Base-by-base conservation (phyloP, 257 asterid genomes). In the Fraxinus quadrangulata region DNA sequence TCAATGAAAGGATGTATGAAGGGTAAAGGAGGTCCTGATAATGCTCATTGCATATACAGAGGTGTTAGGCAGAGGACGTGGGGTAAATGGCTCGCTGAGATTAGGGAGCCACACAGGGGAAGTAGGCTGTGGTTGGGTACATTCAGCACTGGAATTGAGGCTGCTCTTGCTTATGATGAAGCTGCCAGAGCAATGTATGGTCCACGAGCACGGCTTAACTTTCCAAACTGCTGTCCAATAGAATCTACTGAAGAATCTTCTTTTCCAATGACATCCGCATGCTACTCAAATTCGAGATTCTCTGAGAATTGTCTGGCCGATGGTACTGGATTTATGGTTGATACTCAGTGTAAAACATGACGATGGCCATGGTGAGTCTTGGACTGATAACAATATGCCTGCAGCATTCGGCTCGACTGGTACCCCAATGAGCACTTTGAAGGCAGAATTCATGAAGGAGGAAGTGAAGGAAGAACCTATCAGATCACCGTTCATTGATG, bases 71-170 rank as follows among this genome's bases (percentile, higher is more conserved):
- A 85, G 54, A 75, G 88, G 75, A 85, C 78, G 3, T 85, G 88
- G 88, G 88, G 88, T 67, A 85, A 82, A 80, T 85, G 86, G 88
- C 86, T 85, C 21, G 82, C 86, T 47, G 88, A 85, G 75, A 85
- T 85, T 21, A 78, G 85, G 51, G 81, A 82, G 70, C 88, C 88
- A 0, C 65, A 85, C 12, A 72, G 83, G 47, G 88, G 88, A 26
- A 77, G 77, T 31, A 82, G 86, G 79, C 82, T 85, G 3, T 85
- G 88, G 86, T 42, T 85, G 33, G 88, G 88, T 49, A 83, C 88
- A 4, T 85, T 85, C 26, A 73, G 76, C 9, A 74, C 80, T 10
- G 85, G 84, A 0, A 21, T 75, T 28, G 83, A 85, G 49, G 86
- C 86, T 72, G 86, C 85, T 75, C 74, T 80, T 71, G 86, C 84